phyloP scores from a whole-genome alignment of 371 early-diverging fungal genomes.

The Fennellomyces sp. region DNA sequence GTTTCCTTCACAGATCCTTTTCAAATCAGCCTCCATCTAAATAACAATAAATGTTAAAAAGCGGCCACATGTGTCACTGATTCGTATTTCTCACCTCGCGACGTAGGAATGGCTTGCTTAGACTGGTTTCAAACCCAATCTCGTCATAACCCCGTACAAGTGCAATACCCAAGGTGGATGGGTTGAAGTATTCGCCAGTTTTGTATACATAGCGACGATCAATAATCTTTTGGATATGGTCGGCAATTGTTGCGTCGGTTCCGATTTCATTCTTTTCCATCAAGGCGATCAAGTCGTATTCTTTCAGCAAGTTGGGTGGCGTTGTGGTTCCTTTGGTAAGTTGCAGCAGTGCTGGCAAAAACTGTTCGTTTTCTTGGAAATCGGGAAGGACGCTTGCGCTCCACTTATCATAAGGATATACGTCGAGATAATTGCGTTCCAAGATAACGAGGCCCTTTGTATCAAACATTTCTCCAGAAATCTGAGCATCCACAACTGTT shows the following conservation, averaged over 20 bases:
- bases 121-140: slow-evolving; percentile 81
- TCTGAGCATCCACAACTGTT: slow-evolving; percentile 71
- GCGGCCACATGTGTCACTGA: neutral
- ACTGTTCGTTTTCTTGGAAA: slow-evolving; percentile 75
- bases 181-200: slow-evolving; percentile 68
- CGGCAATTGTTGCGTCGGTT: slow-evolving; percentile 99
- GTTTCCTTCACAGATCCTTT: slow-evolving; percentile 68
- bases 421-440: slow-evolving; percentile 93
- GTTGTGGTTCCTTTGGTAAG: slow-evolving; percentile 79
- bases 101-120: slow-evolving; percentile 86
- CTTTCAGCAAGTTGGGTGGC: slow-evolving; percentile 86
- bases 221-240: slow-evolving; percentile 97
- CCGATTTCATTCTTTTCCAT: slow-evolving; percentile 99
- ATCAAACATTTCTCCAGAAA: slow-evolving; percentile 76
- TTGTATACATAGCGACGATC: slow-evolving; percentile 91
- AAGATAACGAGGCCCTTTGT: slow-evolving; percentile 78
- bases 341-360: slow-evolving; percentile 67
- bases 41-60: neutral
- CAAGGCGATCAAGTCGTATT: slow-evolving; percentile 91
- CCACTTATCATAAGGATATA: slow-evolving; percentile 97
- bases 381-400: slow-evolving; percentile 68
- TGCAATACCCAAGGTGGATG: slow-evolving; percentile 92
- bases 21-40: slow-evolving; percentile 46
- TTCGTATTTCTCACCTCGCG: slow-evolving; percentile 56
- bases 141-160: slow-evolving; percentile 92